Evolutionary conservation across 192 early-diverging fungal genomes (phyloP), one percentile per base, ranked within the genome.

Genomic region (Coemansia sp.): DNA sequence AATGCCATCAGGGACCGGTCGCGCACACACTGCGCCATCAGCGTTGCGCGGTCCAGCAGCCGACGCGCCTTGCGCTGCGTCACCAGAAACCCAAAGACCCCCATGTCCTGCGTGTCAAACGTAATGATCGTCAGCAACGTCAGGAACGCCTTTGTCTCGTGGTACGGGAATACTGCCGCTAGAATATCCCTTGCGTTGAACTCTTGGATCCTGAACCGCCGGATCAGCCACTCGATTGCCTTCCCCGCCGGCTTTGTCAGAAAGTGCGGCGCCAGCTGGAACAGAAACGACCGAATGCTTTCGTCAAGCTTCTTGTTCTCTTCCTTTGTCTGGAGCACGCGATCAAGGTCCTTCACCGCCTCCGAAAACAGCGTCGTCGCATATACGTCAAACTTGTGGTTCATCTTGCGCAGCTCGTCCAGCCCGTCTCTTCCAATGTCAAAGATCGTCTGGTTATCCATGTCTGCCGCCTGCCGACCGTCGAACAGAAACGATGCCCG

Each of bases 151-250:
- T 87, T 85, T 11, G 94, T 94, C 67, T 97, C 95, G 61, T 98
- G 94, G 77, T 93, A 98, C 27, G 97, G 97, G 53, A 98, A 66
- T 29, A 97, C 82, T 33, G 87, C 87, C 19, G 78, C 85, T 25
- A 98, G 42, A 4, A 96, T 62, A 6, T 83, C 83, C 36, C 92
- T 88, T 23, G 92, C 78, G 66, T 97, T 98, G 75, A 89, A 87
- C 65, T 93, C 91, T 59, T 98, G 78, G 63, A 98, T 91, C 42
- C 87, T 75, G 79, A 84, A 87, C 52, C 93, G 84, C 31, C 94
- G 86, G 15, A 97, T 77, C 33, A 98, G 83, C 92, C 94, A 98
- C 70, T 98, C 96, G 17, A 97, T 67, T 0, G 87, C 89, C 68
- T 96, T 95, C 59, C 91, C 88, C 1, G 93, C 81, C n/a, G 90